Base-by-base conservation (phyloP, 2,329 filamentous ascomycete genomes). In the Fusarium dimerum region DNA sequence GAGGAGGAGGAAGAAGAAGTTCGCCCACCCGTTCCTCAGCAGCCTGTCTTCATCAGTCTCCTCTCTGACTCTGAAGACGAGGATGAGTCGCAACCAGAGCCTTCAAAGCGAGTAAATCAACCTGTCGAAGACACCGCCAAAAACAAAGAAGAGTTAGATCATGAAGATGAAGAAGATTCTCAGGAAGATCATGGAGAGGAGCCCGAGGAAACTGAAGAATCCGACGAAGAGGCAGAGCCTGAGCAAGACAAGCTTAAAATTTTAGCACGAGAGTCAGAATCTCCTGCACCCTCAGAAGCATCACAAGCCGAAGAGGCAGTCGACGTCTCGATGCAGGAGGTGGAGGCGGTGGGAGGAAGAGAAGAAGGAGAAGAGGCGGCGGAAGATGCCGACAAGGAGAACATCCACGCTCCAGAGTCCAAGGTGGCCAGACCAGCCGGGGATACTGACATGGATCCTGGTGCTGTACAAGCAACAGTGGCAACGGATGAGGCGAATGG, bases 41-140 rank as follows among this genome's bases (percentile, higher is more conserved):
- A 68, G 8, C 75, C 76, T 2, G 70, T 79, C 5, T 70, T 79
- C 16, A 80, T 81, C 52, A 73, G 72, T 48, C 60, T 81, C 10
- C 65, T 80, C 4, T 78, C 77, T 1, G 76, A 79, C 51, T 76
- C 73, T 2, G 76, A 78, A 43, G 73, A 76, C 47, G 72, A 78
- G 32, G 69, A 72, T 42, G 68, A 74, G 20, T 18, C 49, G 32
- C 45, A 51, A 29, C 32, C 40, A 20, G 43, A 56, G 34, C 38
- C 48, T 6, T 16, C 40, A n/a, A 41, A 54, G 29, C 32, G 26
- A 34, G 40, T 7, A 39, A 20, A 15, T 16, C 40, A 48, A 43
- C n/a, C 20, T 16, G 45, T 15, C 10, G 32, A 15, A 5, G 10
- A 5, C 32, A 10, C 32, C 32, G 11, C 32, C 5, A 36, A 52